phyloP scores from a whole-genome alignment of 1,284 basidiomycete genomes.

The Trichosporon asahii region DNA sequence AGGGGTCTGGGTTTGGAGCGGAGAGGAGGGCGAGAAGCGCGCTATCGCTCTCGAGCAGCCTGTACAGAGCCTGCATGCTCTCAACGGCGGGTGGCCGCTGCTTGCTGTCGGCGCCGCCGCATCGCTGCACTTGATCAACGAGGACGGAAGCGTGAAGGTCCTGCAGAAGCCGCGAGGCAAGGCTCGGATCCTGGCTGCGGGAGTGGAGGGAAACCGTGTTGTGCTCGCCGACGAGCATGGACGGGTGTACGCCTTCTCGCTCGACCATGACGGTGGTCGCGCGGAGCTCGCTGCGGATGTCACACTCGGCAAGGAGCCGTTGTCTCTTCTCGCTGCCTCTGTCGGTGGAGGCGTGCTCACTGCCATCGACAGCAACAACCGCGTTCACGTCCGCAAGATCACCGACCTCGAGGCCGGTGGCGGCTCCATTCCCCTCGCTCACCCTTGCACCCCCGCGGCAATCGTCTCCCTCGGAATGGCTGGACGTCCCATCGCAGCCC shows the following conservation, averaged over 20 bases:
- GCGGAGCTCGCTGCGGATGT: conserved; percentile 25
- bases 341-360: conserved; percentile 37
- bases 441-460: conserved; percentile 17
- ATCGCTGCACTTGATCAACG: conserved; percentile 8
- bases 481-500: conserved; percentile 23
- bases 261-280: conserved; percentile 21
- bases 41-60: conserved; percentile 12
- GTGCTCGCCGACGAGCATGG: conserved; percentile 25
- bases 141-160: conserved; percentile 10
- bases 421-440: conserved; percentile 8
- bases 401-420: conserved; percentile 12
- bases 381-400: conserved; percentile 18
- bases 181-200: conserved; percentile 14
- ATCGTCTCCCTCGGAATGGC: conserved; percentile 30
- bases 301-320: conserved; percentile 12
- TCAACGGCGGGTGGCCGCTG: conserved; percentile 18
- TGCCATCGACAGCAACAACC: conserved; percentile 27
- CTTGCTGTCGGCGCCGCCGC: conserved; percentile 18
- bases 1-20: conserved; percentile 44
- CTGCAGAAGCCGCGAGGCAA: conserved; percentile 13
- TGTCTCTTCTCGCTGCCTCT: conserved; percentile 24
- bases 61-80: conserved; percentile 17
- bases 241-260: conserved; percentile 13
- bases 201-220: conserved; percentile 13
- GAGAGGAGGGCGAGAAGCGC: conserved; percentile 40